These are phyloP conservation scores for Skeletonema costatum DNA, from an alignment of 108 stramenopile species.

Conservation along the genomic window DNA sequence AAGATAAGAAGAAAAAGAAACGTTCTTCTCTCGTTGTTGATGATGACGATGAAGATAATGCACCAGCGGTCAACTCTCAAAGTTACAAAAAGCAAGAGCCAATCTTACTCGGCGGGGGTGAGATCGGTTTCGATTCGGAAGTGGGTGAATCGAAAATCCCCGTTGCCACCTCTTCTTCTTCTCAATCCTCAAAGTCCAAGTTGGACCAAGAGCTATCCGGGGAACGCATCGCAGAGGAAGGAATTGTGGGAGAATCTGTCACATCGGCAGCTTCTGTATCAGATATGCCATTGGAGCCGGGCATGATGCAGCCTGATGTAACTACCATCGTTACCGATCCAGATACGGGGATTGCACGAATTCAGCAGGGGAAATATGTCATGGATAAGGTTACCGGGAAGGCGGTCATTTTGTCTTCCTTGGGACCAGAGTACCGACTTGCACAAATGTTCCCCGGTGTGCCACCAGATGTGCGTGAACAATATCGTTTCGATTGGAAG, in stretches of 20 bases:
- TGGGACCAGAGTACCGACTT: conserved; percentile 75
- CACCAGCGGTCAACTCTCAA: not conserved
- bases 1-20: conserved; percentile 21
- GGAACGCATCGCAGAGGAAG: conserved; percentile 36
- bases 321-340: conserved; percentile 78
- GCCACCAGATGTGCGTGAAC: conserved; percentile 63
- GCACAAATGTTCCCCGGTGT: conserved; percentile 89
- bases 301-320: conserved; percentile 64
- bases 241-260: conserved; percentile 39
- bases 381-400: conserved; percentile 87
- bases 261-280: conserved; percentile 38
- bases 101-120: conserved; percentile 37
- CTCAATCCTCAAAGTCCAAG: conserved; percentile 22
- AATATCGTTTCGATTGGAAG: conserved; percentile 67
- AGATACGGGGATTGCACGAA: conserved; percentile 79
- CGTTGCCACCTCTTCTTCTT: conserved; percentile 19
- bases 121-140: conserved; percentile 27
- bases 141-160: conserved; percentile 35
- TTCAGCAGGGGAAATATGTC: conserved; percentile 78
- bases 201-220: conserved; percentile 38
- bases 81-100: conserved; percentile 13
- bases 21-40: conserved; percentile 20
- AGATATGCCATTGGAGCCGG: conserved; percentile 46
- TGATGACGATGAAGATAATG: conserved; percentile 5
- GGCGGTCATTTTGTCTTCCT: conserved; percentile 65